Percentiles rank a stretch among this genome's conserved stretches.
Evolutionary conservation across 768 basidiomycete genomes (phyloP).

Genomic region (Ephemerocybe angulata): DNA sequence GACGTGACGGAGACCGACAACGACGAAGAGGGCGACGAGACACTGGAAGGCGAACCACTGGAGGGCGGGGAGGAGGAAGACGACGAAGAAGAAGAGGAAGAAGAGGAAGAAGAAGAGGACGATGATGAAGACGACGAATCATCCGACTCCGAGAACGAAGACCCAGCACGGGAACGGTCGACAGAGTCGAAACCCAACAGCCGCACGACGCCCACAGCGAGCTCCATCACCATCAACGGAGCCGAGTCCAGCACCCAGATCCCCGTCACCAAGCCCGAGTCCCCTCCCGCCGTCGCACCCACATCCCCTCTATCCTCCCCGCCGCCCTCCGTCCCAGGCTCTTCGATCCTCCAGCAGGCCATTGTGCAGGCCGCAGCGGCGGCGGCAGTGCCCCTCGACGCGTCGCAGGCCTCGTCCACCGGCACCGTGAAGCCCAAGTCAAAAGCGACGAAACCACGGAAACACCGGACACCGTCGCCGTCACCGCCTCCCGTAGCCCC

Average conservation of each 20-base stretch:
- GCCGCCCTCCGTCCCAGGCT: too few species aligned
- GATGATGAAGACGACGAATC: constrained; percentile 15
- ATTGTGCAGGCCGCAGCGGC: too few species aligned
- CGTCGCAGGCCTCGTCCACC: constrained; percentile 11
- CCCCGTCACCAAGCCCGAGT: constrained; percentile 10
- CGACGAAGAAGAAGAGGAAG: constrained; percentile 18
- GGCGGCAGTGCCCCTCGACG: too few species aligned
- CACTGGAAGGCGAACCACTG: constrained; percentile 5
- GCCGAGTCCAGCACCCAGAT: constrained; percentile 7
- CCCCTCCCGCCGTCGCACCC: too few species aligned
- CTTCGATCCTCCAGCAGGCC: too few species aligned
- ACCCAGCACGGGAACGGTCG: background rate
- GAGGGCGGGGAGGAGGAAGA: constrained; percentile 12
- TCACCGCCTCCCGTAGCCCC: constrained; percentile 62
- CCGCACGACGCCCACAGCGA: background rate
- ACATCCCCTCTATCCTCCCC: too few species aligned
- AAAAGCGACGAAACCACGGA: constrained; percentile 25
- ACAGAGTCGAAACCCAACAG: constrained; percentile 1
- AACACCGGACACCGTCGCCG: constrained; percentile 38
- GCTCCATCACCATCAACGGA: background rate
- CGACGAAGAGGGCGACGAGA: constrained; percentile 14
- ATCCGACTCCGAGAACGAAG: background rate
- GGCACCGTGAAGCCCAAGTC: constrained; percentile 23
- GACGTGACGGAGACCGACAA: constrained; percentile 10
- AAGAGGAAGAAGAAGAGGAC: constrained; percentile 12